Evolutionary conservation across 1,139 yeast species (phyloP).

Genomic region (Spathaspora sp.): DNA sequence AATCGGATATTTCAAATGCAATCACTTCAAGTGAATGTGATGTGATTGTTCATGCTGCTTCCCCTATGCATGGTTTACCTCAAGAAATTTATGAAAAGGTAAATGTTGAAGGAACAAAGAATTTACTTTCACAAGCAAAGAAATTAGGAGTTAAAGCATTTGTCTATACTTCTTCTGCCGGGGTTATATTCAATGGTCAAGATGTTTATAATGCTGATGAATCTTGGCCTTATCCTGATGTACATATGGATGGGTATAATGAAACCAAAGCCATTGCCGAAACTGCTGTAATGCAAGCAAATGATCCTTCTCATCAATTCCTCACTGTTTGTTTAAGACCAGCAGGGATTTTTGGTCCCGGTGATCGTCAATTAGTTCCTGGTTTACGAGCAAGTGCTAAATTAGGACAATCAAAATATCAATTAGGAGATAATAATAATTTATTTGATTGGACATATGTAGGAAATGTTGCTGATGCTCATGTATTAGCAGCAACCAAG

Average conservation of each 20-base stretch:
- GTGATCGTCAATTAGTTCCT: slow-evolving; percentile 95
- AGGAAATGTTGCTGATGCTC: slow-evolving; percentile 99
- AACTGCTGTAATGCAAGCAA: slow-evolving; percentile 70
- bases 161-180: slow-evolving; percentile 96
- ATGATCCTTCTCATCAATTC: slow-evolving; percentile 50
- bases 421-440: slow-evolving; percentile 90
- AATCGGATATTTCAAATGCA: slow-evolving; percentile 65
- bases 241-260: slow-evolving; percentile 95
- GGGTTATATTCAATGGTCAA: slow-evolving; percentile 92
- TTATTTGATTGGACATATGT: slow-evolving; percentile 96
- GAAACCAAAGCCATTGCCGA: slow-evolving; percentile 95
- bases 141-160: slow-evolving; percentile 57
- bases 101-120: slow-evolving; percentile 85
- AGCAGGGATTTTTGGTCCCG: slow-evolving; percentile 98
- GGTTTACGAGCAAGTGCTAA: slow-evolving; percentile 83
- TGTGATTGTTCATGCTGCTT: slow-evolving; percentile 92
- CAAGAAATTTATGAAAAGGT: slow-evolving; percentile 83
- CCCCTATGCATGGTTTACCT: slow-evolving; percentile 88
- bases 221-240: slow-evolving; percentile 85
- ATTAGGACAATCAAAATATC: slow-evolving; percentile 86
- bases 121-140: slow-evolving; percentile 67
- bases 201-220: slow-evolving; percentile 92
- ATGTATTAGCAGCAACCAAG: slow-evolving; percentile 85
- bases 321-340: slow-evolving; percentile 88
- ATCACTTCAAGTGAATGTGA: slow-evolving; percentile 59